Base-by-base conservation (phyloP, 768 basidiomycete genomes). In the Boletus rubescentipes region DNA sequence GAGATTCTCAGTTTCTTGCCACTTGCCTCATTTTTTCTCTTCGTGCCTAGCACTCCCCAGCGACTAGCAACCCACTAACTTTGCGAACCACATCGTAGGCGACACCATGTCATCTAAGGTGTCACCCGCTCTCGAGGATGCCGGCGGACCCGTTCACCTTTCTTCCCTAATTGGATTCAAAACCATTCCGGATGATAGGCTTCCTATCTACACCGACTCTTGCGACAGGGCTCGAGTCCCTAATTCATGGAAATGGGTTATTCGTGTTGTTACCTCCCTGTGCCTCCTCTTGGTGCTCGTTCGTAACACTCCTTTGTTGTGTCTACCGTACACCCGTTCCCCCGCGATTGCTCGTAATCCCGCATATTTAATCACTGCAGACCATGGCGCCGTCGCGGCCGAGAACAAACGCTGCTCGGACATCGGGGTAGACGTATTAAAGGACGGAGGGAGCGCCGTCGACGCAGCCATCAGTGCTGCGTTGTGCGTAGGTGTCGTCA, bases 341-440 rank as follows among this genome's bases (percentile, higher is more conserved):
- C 21, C 21, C 36, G 9, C 29, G 29, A 38, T 51, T 18, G 2
- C 38, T 23, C 70, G 79, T 29, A 87, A 87, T 61, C 79, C 79
- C 0, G 79, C 79, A 16, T 85, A 82, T 59, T 74, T 86, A 32
- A 76, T 81, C 31, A 66, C 78, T 53, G 96, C 87, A 0, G 74
- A 77, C 31, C 73, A 87, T 58, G 96, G 91, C 5, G 96, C 93
- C 0, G 94, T 98, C 16, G 93, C 96, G 5, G 79, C 87, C 26
- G 95, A 98, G 74, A 93, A 94, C 69, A 78, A 81, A 59, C 73
- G 84, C 18, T 98, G 96, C 69, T 95, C 93, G 9, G 72, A 89
- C 39, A 85, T 97, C 44, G 96, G 95, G 3, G 83, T 97, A 2
- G 73, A 83, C 5, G 75, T 86, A 9, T 62, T 96, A 53, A 85